Base-by-base conservation (phyloP, 169 alveolate species). In the Babesia ovis region DNA sequence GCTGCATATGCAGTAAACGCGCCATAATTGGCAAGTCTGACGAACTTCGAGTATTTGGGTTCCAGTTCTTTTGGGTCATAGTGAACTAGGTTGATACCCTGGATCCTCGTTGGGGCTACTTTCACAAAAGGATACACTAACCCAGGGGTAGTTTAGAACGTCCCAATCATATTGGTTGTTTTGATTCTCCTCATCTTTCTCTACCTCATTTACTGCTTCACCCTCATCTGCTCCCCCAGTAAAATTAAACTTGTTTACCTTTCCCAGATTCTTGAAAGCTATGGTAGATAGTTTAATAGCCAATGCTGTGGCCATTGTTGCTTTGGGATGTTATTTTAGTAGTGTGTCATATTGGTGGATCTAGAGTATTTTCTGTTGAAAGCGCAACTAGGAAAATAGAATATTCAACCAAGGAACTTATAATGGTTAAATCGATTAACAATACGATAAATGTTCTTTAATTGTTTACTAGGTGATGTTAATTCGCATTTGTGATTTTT, bases 91-190 rank as follows among this genome's bases (percentile, higher is more conserved):
- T 68, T 61, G n/a, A 74, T 4, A 29, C 66, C 76, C 85, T 74
- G 70, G 4, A 50, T 8, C 46, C 5, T 14, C 18, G 2, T 31
- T 4, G 18, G 34, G 45, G 18, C 27, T 9, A 9, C 16, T 14
- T 0, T 8, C 31, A 4, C 23, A 8, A 18, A 20, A 35, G 4
- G 3, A 4, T 39, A 12, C 18, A 66, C 60, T 22, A 0, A 74
- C 85, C 68, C 51, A 46, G 4, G 85, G 85, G 64, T 62, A 74
- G 56, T 74, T 74, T 2, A 51, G 71, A 46, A 48, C 72, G 6
- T 39, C 18, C 85, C 77, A 66, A 6, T 66, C 57, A 16, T 60
- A 50, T 18, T 54, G 11, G 5, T 16, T 9, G 59, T 18, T 27
- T 25, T 32, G 12, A 12, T 41, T 34, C 20, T 11, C 79, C 5